Evolutionary conservation across 2,329 filamentous ascomycete species (phyloP), one percentile per base, ranked within the genome.

Genomic region (Fusarium bulbicola): DNA sequence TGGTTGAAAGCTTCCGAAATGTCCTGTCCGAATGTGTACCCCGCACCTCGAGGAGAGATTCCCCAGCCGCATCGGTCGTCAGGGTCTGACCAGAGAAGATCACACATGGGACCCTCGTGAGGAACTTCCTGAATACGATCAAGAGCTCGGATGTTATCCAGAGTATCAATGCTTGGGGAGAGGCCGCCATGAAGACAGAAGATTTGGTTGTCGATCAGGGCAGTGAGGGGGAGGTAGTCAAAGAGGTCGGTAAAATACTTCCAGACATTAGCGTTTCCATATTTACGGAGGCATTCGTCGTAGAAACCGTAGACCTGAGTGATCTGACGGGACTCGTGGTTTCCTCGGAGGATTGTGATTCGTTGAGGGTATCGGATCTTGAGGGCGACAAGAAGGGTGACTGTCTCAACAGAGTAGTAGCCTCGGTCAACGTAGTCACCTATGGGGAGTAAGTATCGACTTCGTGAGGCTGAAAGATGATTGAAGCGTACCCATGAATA

Each of bases 241-340:
- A 99, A 99, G 61, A 99, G 92, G 83, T 99, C 95, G 81, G 95
- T 98, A 83, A 97, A 99, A 82, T 94, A 98, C 87, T 98, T 98
- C 96, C 96, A 99, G 73, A 99, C 96, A 78, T 97, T 98, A 72
- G 96, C 95, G 81, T 98, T 98, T 83, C 96, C 96, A 82, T 99
- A 99, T 86, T 99, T 99, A 82, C 95, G 93, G 78, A 98, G 90
- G 82, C 96, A 99, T 84, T 99, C 96, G 83, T 98, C 96, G 86
- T 99, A 99, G 86, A 99, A 99, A 72, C 96, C 96, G 82, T 99
- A 99, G 67, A 99, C 96, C 84, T 98, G 95, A 50, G 96, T 99
- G 83, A 99, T 99, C 85, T 99, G 96, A 79, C 96, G 92, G 74
- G 95, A 98, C 86, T 99, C 96, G 89, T 99, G 96, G 85, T 99